Percentiles rank a stretch among this genome's conserved stretches.
These are phyloP conservation scores for Quercus glauca DNA, from an alignment of 306 rosid genomes.

Conservation along the genomic window DNA sequence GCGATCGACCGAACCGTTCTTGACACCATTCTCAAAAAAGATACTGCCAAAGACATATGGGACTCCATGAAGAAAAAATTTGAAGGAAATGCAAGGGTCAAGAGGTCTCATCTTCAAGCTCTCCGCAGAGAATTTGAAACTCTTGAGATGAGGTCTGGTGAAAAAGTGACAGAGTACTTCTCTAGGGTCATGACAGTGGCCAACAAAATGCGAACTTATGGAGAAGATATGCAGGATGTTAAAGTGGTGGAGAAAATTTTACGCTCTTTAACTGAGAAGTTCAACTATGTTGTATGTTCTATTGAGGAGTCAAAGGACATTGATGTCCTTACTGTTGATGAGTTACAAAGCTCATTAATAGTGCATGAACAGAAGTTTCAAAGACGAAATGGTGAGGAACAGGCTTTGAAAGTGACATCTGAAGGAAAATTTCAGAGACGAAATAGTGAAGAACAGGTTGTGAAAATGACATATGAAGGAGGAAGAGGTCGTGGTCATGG, in stretches of 20 bases:
- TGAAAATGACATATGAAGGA: conserved; percentile 1
- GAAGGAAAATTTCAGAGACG: neutral
- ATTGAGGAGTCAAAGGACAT: neutral
- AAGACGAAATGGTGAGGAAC: neutral
- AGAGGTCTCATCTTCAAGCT: conserved; percentile 2
- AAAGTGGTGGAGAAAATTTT: neutral
- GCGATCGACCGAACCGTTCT: neutral
- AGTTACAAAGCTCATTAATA: neutral
- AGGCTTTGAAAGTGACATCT: neutral
- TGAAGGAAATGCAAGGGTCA: conserved; percentile 2
- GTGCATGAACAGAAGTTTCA: neutral
- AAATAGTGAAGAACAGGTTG: neutral
- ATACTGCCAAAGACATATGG: conserved; percentile 6
- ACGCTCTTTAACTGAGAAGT: neutral
- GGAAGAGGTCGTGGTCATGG: conserved; percentile 14
- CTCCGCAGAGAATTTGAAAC: neutral
- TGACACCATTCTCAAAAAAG: conserved; percentile 5
- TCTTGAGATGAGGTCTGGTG: conserved; percentile 2
- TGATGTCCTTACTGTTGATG: neutral
- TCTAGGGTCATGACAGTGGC: conserved; percentile 15
- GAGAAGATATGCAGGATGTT: conserved; percentile 10
- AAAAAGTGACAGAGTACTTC: conserved; percentile 8
- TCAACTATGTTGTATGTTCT: neutral
- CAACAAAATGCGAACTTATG: conserved; percentile 3
- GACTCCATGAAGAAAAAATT: conserved; percentile 6